phyloP scores from a whole-genome alignment of 495 filamentous ascomycete species.

The Hyaloscypha variabilis region DNA sequence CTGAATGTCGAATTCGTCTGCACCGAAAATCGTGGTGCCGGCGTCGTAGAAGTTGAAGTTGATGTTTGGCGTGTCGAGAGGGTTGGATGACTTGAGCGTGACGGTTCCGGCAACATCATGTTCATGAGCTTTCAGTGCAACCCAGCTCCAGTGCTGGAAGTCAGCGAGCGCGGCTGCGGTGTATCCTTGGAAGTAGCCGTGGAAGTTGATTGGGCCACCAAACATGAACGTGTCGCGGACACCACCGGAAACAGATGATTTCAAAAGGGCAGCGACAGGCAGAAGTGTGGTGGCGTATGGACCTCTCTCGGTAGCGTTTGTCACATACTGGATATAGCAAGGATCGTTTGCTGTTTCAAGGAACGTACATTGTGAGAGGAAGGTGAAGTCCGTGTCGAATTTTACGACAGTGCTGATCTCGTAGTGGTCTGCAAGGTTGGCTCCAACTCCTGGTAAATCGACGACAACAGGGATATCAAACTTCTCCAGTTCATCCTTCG shows the following conservation, averaged over 20 bases:
- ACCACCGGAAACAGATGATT: conserved; percentile 42
- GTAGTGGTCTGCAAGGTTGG: conserved; percentile 67
- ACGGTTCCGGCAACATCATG: conserved; percentile 56
- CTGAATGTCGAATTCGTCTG: conserved; percentile 41
- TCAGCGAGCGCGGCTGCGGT: conserved; percentile 28
- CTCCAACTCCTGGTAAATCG: conserved; percentile 62
- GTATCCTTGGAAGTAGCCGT: conserved; percentile 53
- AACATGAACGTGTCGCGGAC: conserved; percentile 55
- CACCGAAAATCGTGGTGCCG: conserved; percentile 28
- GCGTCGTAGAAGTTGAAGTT: conserved; percentile 50
- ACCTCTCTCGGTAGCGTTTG: conserved; percentile 32
- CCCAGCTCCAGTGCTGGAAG: conserved; percentile 47
- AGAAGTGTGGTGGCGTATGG: conserved; percentile 53
- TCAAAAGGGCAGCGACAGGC: conserved; percentile 48
- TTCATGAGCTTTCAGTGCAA: conserved; percentile 52
- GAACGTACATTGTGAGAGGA: conserved; percentile 50
- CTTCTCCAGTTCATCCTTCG: conserved; percentile 45
- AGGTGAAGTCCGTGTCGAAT: conserved; percentile 42
- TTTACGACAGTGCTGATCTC: conserved; percentile 52
- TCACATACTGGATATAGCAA: conserved; percentile 43
- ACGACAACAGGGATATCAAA: conserved; percentile 54
- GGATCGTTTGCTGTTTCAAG: conserved; percentile 42
- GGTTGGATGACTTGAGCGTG: conserved; percentile 49
- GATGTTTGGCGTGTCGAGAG: conserved; percentile 56
- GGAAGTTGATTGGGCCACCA: conserved; percentile 55